Evolutionary conservation across 164 flowering plant genomes (phyloP).

Genomic region (Aristolochia californica): DNA sequence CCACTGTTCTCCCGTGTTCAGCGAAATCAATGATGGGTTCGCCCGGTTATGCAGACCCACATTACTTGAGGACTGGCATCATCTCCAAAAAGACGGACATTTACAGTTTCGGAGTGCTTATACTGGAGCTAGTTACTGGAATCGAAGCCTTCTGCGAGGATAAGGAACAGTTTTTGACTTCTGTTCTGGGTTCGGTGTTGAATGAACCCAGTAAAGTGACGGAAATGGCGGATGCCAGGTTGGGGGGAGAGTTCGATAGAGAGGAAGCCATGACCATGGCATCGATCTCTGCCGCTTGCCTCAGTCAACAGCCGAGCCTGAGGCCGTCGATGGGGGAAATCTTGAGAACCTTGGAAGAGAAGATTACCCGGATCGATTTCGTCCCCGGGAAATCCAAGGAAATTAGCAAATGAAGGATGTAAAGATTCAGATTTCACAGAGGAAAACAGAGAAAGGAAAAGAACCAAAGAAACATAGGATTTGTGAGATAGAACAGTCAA

Average conservation of each 20-base stretch:
- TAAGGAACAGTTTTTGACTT: conserved; percentile 27
- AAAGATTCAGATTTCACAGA: conserved; percentile 1
- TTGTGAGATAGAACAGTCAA: too few relatives aligned
- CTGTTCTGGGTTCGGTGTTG: conserved; percentile 16
- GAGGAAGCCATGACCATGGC: conserved; percentile 34
- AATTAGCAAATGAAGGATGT: not conserved
- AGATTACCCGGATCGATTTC: conserved; percentile 17
- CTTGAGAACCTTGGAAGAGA: conserved; percentile 19
- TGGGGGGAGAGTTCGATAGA: conserved; percentile 22
- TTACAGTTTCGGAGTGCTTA: conserved; percentile 61
- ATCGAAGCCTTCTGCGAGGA: conserved; percentile 43
- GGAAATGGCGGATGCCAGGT: conserved; percentile 41
- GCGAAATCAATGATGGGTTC: conserved; percentile 44
- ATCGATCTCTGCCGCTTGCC: conserved; percentile 31
- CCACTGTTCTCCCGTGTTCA: conserved; percentile 23
- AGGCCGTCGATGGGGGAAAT: conserved; percentile 55
- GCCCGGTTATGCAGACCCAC: conserved; percentile 74
- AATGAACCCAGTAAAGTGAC: conserved; percentile 18
- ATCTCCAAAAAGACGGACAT: conserved; percentile 73
- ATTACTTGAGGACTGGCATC: conserved; percentile 60
- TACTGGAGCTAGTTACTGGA: conserved; percentile 64
- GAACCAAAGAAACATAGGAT: too few relatives aligned
- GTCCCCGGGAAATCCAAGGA: not conserved
- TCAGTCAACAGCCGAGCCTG: conserved; percentile 27
- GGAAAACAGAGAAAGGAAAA: not conserved